A percentile compares a stretch with the other conserved stretches of the same genome.
These are phyloP conservation scores for Neopestalotiopsis sp. DNA, from an alignment of 2,329 filamentous ascomycete genomes.

Conservation along the genomic window DNA sequence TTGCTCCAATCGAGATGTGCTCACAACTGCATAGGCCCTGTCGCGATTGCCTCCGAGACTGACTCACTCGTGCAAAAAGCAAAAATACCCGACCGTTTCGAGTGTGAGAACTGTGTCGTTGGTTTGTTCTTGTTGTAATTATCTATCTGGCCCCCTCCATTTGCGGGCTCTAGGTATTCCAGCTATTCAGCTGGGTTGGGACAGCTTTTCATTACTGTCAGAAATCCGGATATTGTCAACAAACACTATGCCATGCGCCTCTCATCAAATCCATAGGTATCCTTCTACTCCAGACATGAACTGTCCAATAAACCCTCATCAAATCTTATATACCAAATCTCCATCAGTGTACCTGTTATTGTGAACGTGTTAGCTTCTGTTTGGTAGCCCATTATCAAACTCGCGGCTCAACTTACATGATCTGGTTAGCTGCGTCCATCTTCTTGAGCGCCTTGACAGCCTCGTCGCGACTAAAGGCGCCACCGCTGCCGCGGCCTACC, in stretches of 20 bases:
- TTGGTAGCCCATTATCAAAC: neutral
- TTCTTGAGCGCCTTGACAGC: slow-evolving; percentile 77
- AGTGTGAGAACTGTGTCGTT: neutral
- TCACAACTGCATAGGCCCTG: neutral
- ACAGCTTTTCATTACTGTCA: neutral
- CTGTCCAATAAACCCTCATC: slow-evolving; percentile 17
- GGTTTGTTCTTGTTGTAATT: neutral
- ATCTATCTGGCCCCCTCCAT: neutral
- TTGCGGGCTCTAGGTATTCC: neutral
- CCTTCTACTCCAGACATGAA: neutral
- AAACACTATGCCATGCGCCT: neutral
- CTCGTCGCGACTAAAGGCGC: slow-evolving; percentile 73
- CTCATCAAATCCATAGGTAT: neutral
- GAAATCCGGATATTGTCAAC: neutral
- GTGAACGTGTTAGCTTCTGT: slow-evolving; percentile 7
- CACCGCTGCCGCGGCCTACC: slow-evolving; percentile 58
- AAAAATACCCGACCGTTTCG: neutral
- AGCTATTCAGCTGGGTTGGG: neutral
- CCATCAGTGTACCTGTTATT: slow-evolving; percentile 38
- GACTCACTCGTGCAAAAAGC: slow-evolving; percentile 11
- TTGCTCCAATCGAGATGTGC: slow-evolving; percentile 1
- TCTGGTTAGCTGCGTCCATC: slow-evolving; percentile 84
- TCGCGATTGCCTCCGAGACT: slow-evolving; percentile 4
- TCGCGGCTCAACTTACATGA: slow-evolving; percentile 74
- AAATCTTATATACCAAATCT: slow-evolving; percentile 40